phyloP scores from a whole-genome alignment of 768 basidiomycete genomes.

The Lactarius sp. region DNA sequence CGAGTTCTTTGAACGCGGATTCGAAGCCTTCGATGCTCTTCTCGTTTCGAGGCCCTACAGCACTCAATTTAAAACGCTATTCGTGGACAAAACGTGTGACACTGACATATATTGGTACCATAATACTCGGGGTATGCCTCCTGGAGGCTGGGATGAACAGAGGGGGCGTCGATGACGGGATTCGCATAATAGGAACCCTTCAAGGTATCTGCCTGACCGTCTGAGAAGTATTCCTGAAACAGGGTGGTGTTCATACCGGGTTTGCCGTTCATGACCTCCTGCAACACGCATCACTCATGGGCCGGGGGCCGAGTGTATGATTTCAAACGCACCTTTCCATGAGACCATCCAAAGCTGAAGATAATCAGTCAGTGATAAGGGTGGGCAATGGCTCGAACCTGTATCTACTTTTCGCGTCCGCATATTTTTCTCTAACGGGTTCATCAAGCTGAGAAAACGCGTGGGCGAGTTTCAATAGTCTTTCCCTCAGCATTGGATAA shows the following conservation, averaged over 20 bases:
- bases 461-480: slow-evolving; percentile 70
- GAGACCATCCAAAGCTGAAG: slow-evolving; percentile 89
- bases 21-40: slow-evolving; percentile 70
- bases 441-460: slow-evolving; percentile 71
- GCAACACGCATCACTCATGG: slow-evolving; percentile 6
- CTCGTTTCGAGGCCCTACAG: slow-evolving; percentile 56
- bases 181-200: slow-evolving; percentile 97
- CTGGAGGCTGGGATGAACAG: slow-evolving; percentile 53
- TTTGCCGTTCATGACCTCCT: slow-evolving; percentile 96
- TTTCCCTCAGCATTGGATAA: slow-evolving; percentile 60
- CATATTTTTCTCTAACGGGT: slow-evolving; percentile 62
- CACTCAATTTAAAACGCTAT: neutral
- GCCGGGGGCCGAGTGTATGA: neutral
- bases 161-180: slow-evolving; percentile 61
- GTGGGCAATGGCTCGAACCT: slow-evolving; percentile 42
- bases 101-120: slow-evolving; percentile 78
- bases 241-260: slow-evolving; percentile 45
- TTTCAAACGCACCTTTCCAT: slow-evolving; percentile 66
- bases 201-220: slow-evolving; percentile 51
- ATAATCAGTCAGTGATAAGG: slow-evolving; percentile 10
- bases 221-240: neutral
- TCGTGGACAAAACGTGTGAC: neutral
- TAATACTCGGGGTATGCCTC: slow-evolving; percentile 78
- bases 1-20: slow-evolving; percentile 82
- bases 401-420: slow-evolving; percentile 67